Percentiles rank a stretch among this genome's conserved stretches.
Conservation (phyloP, 2,329 filamentous ascomycete species). For the Scleromitrula shiraiana region DNA sequence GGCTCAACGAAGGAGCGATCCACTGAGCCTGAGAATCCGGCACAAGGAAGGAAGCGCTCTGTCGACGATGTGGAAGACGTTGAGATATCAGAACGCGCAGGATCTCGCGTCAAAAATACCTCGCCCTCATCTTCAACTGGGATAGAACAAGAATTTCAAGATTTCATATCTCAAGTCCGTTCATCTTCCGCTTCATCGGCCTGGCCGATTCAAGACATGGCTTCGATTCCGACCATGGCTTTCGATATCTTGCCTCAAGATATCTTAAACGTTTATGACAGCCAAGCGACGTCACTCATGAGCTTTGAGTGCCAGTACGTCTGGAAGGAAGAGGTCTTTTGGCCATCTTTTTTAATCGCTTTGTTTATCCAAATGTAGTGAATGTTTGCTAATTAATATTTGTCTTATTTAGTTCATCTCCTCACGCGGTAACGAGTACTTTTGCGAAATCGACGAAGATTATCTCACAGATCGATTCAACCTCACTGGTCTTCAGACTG, state of each 20-base stretch:
- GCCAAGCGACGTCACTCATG: too few relatives aligned
- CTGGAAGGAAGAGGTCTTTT: neutral
- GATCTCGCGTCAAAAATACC: neutral
- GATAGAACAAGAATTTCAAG: too few relatives aligned
- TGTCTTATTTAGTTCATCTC: slow-evolving; percentile 77
- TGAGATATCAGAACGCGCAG: neutral
- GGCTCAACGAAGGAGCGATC: neutral
- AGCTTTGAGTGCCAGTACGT: too few relatives aligned
- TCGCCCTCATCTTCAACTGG: too few relatives aligned
- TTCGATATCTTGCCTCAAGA: too few relatives aligned
- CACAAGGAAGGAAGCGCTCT: slow-evolving; percentile 1
- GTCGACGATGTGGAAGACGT: neutral
- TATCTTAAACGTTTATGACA: too few relatives aligned
- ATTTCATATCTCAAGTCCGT: too few relatives aligned
- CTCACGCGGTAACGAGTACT: slow-evolving; percentile 95
- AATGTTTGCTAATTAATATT: slow-evolving; percentile 10
- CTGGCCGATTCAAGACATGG: too few relatives aligned
- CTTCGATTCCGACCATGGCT: too few relatives aligned
- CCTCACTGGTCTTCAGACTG: slow-evolving; percentile 89
- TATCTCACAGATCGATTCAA: slow-evolving; percentile 98
- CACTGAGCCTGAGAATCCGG: neutral
- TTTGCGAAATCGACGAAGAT: slow-evolving; percentile 98
- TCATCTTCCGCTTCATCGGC: too few relatives aligned
- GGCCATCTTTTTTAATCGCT: slow-evolving; percentile 5
- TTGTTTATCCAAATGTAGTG: neutral